A percentile compares a stretch with the other conserved stretches of the same genome.
Conservation (phyloP, 2,329 filamentous ascomycete genomes). For the Aspergillus jensenii region DNA sequence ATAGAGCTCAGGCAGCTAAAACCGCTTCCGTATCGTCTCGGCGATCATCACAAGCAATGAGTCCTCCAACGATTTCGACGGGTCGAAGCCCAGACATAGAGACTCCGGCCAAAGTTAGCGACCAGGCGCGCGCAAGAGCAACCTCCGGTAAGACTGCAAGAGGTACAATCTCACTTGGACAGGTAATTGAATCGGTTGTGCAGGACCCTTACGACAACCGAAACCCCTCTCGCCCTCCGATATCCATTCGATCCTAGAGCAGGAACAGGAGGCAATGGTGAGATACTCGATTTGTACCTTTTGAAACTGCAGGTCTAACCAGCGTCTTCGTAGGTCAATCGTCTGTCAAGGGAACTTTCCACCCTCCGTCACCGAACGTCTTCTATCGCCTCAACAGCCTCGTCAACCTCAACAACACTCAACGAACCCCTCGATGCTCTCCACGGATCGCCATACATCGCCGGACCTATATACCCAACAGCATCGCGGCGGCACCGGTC, state of each 20-base stretch:
- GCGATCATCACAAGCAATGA: conserved; percentile 50
- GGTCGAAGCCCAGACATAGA: conserved; percentile 27
- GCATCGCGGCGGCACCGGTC: conserved; percentile 58
- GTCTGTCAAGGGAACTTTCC: conserved; percentile 83
- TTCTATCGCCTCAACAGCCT: conserved; percentile 61
- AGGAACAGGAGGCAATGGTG: conserved; percentile 93
- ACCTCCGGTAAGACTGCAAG: conserved; percentile 39
- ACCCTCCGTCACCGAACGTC: conserved; percentile 71
- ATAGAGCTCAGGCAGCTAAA: conserved; percentile 25
- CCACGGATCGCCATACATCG: conserved; percentile 43
- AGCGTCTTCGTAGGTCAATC: conserved; percentile 69
- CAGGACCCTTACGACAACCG: conserved; percentile 79
- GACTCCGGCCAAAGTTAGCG: conserved; percentile 27
- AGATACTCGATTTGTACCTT: conserved; percentile 30
- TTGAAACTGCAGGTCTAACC: not conserved
- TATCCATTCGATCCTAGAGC: conserved; percentile 84
- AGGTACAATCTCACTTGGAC: not conserved
- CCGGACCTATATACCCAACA: conserved; percentile 53
- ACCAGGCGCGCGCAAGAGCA: conserved; percentile 38
- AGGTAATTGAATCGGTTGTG: not conserved
- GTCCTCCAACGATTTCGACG: conserved; percentile 37
- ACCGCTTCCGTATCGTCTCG: conserved; percentile 44
- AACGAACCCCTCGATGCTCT: conserved; percentile 49
- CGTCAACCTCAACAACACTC: conserved; percentile 54
- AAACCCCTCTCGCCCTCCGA: conserved; percentile 85